Conservation (phyloP, 768 basidiomycete species). For the Suillus fuscotomentosus region DNA sequence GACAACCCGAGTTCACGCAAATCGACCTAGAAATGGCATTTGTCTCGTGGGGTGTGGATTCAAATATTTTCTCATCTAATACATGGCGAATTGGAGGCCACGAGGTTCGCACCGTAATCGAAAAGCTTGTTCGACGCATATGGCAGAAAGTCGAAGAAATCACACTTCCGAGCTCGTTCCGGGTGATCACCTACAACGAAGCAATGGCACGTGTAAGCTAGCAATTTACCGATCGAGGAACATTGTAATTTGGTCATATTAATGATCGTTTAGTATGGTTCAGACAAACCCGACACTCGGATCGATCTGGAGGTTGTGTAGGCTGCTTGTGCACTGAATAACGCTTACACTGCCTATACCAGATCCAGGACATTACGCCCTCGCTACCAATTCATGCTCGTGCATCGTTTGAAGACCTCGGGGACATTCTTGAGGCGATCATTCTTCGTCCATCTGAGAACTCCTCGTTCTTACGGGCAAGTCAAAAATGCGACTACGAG, state of each 20-base stretch:
- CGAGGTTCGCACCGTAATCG: conserved; percentile 78
- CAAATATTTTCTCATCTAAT: conserved; percentile 23
- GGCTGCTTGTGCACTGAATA: conserved; percentile 3
- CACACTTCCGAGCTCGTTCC: conserved; percentile 60
- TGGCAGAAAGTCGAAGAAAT: conserved; percentile 73
- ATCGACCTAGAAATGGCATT: conserved; percentile 97
- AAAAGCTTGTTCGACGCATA: conserved; percentile 68
- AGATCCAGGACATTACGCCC: conserved; percentile 36
- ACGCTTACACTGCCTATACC: conserved; percentile 11
- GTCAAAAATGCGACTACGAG: conserved; percentile 12
- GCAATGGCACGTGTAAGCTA: conserved; percentile 82
- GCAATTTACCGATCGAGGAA: conserved; percentile 9
- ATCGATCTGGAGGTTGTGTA: conserved; percentile 80
- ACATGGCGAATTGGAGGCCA: conserved; percentile 84
- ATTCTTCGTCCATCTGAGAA: conserved; percentile 30
- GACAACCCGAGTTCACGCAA: conserved; percentile 97
- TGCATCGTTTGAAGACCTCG: conserved; percentile 20
- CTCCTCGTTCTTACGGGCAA: conserved; percentile 27
- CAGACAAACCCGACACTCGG: conserved; percentile 92
- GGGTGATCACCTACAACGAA: conserved; percentile 84
- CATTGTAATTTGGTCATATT: conserved; percentile 18
- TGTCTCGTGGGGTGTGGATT: conserved; percentile 68
- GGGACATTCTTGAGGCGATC: conserved; percentile 31
- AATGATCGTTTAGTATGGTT: conserved; percentile 67
- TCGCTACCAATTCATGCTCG: conserved; percentile 28